Base-by-base conservation (phyloP, 495 filamentous ascomycete genomes). In the Talaromyces proteolyticus region DNA sequence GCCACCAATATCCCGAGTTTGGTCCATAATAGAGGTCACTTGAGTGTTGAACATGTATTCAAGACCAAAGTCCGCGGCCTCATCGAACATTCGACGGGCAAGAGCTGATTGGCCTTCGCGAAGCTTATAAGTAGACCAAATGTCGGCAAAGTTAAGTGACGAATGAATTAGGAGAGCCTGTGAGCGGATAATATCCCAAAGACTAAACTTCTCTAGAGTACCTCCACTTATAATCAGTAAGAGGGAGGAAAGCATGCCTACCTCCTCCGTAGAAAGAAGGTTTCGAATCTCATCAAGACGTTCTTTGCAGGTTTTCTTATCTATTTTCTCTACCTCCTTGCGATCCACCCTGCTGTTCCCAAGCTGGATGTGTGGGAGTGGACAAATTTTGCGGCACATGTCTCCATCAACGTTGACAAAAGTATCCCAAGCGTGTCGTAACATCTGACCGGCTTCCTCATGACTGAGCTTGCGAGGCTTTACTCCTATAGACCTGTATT, bases 151-250 rank as follows among this genome's bases (percentile, higher is more conserved):
- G 40, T 45, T 50, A 8, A 12, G 22, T 1, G 52, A 38, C 5
- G 21, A n/a, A 19, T 57, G 36, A 1, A 50, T 56, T 20, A 54
- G 34, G 18, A 66, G 38, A 2, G 60, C 56, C 51, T 55, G 57
- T 53, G 56, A 61, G 20, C 57, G 63, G 8, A 66, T 29, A 8
- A 60, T 45, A 20, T 66, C 58, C n/a, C 57, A 51, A 40, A 66
- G 53, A 29, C 60, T 56, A 23, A 57, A 56, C 8, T 55, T 58
- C 18, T 59, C 54, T 2, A 62, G 26, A n/a, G 58, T 58, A 3
- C 54, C 58, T 22, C 58, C 53, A 25, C 56, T 56, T 19, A 41
- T 49, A 3, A 57, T 52, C 4, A 57, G 53, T 6, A 64, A 22
- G n/a, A 62, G 54, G 4, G 49, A 46, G 39, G 57, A 53, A 6